Conservation (phyloP, 2,329 filamentous ascomycete species). For the Hypoxylon sp. region DNA sequence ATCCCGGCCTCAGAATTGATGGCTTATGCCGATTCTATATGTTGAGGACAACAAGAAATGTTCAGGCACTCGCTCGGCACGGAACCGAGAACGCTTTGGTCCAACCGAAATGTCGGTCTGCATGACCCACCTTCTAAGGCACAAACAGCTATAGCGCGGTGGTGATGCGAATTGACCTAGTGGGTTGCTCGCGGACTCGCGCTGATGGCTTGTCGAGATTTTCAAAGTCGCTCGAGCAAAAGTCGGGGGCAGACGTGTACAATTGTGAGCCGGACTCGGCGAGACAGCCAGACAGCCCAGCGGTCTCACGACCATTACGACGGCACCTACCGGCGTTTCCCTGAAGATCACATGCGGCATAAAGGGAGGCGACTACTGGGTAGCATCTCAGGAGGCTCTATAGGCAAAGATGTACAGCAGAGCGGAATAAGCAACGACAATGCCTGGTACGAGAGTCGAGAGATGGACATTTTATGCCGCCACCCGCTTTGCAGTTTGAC, state of each 20-base stretch:
- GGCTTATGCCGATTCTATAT: slow-evolving; percentile 32
- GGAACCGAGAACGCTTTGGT: slow-evolving; percentile 31
- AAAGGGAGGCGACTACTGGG: slow-evolving; percentile 12
- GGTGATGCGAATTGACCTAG: slow-evolving; percentile 35
- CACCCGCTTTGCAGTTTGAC: slow-evolving; percentile 44
- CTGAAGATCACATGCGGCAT: slow-evolving; percentile 36
- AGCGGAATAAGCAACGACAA: slow-evolving; percentile 14
- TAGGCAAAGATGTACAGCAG: slow-evolving; percentile 15
- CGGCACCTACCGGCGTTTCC: slow-evolving; percentile 26
- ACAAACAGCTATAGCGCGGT: slow-evolving; percentile 32
- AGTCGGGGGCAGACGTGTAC: slow-evolving; percentile 26
- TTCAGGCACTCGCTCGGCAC: slow-evolving; percentile 33
- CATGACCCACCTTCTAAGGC: slow-evolving; percentile 34
- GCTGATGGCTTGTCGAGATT: slow-evolving; percentile 21
- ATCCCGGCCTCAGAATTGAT: slow-evolving; percentile 22
- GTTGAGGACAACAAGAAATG: slow-evolving; percentile 28
- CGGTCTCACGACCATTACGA: slow-evolving; percentile 32
- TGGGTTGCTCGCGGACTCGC: slow-evolving; percentile 29
- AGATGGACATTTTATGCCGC: slow-evolving; percentile 36
- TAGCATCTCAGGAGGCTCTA: slow-evolving; percentile 33
- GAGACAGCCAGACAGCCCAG: slow-evolving; percentile 27
- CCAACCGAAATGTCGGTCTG: slow-evolving; percentile 44
- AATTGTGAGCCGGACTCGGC: slow-evolving; percentile 33
- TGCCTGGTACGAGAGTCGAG: slow-evolving; percentile 28
- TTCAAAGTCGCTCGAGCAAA: slow-evolving; percentile 22